Percentiles rank a stretch among this genome's conserved stretches.
Conservation (phyloP, 2,329 filamentous ascomycete genomes). For the Paraconiothyrium sp. region DNA sequence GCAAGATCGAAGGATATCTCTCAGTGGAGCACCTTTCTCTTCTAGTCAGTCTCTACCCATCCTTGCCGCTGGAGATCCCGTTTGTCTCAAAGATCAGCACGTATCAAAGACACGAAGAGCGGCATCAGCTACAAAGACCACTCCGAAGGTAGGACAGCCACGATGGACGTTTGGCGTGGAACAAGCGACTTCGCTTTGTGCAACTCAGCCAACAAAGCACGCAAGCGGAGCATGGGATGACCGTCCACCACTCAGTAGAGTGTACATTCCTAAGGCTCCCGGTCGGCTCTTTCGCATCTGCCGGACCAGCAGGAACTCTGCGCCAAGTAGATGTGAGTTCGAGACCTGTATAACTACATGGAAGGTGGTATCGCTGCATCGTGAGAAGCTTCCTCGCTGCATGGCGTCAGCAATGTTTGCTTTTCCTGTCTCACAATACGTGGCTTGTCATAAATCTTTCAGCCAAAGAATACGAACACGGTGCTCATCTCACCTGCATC, state of each 20-base stretch:
- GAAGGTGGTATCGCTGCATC: constrained; percentile 3
- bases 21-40: background rate
- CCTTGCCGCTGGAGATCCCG: background rate
- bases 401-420: constrained; percentile 15
- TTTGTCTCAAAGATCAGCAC: constrained; percentile 4
- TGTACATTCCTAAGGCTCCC: background rate
- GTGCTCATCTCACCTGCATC: background rate
- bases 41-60: background rate
- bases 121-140: constrained; percentile 2
- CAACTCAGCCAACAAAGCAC: constrained; percentile 13
- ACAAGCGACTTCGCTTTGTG: constrained; percentile 18
- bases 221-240: constrained; percentile 28
- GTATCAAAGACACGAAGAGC: background rate
- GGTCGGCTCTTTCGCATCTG: constrained; percentile 1
- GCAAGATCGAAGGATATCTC: background rate
- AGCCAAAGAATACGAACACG: constrained; percentile 9
- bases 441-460: constrained; percentile 11
- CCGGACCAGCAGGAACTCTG: background rate
- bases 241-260: constrained; percentile 11
- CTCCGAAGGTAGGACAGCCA: constrained; percentile 15
- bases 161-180: constrained; percentile 17
- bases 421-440: constrained; percentile 15
- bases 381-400: background rate
- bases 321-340: background rate
- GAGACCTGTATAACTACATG: background rate